Evolutionary conservation across 139 green algal genomes (phyloP), one percentile per base, ranked within the genome.

Genomic region (Chlamydomonas schloesseri): DNA sequence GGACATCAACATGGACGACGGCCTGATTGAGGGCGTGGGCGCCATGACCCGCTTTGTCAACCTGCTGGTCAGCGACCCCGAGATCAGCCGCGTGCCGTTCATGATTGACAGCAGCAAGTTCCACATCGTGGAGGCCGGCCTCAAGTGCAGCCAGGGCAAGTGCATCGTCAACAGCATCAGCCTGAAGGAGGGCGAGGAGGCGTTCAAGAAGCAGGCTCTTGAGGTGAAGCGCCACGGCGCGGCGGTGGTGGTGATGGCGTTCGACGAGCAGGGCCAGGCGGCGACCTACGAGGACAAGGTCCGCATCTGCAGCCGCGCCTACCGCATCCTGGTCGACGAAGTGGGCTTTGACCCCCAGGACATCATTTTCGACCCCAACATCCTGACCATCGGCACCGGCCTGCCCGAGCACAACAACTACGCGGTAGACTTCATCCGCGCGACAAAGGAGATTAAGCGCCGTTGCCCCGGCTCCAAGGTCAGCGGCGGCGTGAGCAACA

Each of bases 321-420:
- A 98, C 91, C 91, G 94, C 75, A 98, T 99, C 42, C 88, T 99
- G 87, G 97, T 99, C 36, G 96, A 99, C 81, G 92, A 98, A 82
- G 96, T 99, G 72, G 96, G 94, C 68, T 99, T 99, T 89, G 94
- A 97, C 84, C 95, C 97, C 17, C 79, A 99, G 90, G 98, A 99
- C 93, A 97, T 99, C 91, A 97, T 99, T 78, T 99, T 99, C 65
- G 98, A 99, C 89, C 98, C 98, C 91, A 99, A 99, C 94, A 99
- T 99, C 89, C 94, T 99, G 20, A 99, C 98, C 24, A 93, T 99
- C 17, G 98, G 96, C 88, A 99, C 98, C 13, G 98, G 98, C 33
- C 86, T 99, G 87, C 73, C 95, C 21, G 98, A 99, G 94, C 98
- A 99, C 95, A 99, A 99, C 96, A 99, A 99, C 95, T 99, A 99